These are phyloP conservation scores for Pseudogymnoascus sp. DNA, from an alignment of 2,329 filamentous ascomycete species.

Conservation along the genomic window DNA sequence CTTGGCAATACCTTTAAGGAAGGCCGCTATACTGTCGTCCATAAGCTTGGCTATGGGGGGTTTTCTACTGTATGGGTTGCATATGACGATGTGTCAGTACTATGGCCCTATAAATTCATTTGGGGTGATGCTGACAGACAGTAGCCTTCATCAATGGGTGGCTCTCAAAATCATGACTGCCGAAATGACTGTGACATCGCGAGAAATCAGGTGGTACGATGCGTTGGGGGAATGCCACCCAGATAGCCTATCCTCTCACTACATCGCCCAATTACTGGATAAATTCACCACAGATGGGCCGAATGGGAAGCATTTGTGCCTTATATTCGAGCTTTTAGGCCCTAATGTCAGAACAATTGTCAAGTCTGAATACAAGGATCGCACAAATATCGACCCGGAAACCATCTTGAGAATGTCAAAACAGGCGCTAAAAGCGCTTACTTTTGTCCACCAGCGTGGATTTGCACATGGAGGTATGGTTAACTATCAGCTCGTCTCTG, in stretches of 20 bases:
- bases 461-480: conserved; percentile 27
- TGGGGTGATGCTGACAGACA: neutral
- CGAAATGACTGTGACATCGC: neutral
- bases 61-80: conserved; percentile 23
- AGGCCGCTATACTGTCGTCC: conserved; percentile 17
- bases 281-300: conserved; percentile 26
- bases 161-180: conserved; percentile 8
- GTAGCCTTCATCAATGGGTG: neutral
- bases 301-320: conserved; percentile 29
- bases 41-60: conserved; percentile 21
- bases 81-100: conserved; percentile 12
- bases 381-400: conserved; percentile 20
- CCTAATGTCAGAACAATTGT: conserved; percentile 24
- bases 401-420: conserved; percentile 23
- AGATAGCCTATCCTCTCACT: conserved; percentile 17
- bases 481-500: neutral
- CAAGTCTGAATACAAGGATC: conserved; percentile 15
- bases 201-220: neutral
- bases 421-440: conserved; percentile 24
- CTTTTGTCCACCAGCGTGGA: conserved; percentile 23
- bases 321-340: conserved; percentile 29
- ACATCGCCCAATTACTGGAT: conserved; percentile 26
- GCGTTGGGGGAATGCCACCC: conserved; percentile 7
- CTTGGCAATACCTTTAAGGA: conserved; percentile 16
- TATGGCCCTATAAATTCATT: neutral